A percentile compares a stretch with the other conserved stretches of the same genome.
Evolutionary conservation across 176 grass and related monocot genomes (phyloP).

Genomic region (Ensete glaucum): DNA sequence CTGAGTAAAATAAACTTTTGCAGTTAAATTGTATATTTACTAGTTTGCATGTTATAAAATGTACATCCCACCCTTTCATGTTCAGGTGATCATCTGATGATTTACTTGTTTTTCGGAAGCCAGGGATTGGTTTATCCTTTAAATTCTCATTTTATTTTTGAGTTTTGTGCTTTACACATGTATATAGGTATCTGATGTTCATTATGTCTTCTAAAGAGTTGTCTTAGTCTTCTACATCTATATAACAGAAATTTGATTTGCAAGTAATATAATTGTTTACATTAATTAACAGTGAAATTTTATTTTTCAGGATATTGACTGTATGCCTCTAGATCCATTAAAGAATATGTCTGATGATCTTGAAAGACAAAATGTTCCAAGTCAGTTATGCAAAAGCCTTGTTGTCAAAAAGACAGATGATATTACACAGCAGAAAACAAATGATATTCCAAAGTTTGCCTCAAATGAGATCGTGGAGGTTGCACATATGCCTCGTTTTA

Average conservation of each 20-base stretch:
- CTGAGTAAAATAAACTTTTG: too few relatives aligned
- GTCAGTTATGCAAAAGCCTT: conserved; percentile 9
- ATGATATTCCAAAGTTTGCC: conserved; percentile 17
- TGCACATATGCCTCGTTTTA: not conserved
- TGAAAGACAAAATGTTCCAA: conserved; percentile 23
- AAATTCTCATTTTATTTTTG: too few relatives aligned
- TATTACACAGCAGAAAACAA: conserved; percentile 19
- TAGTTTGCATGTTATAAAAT: too few relatives aligned
- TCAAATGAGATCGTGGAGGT: not conserved
- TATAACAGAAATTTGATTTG: not conserved
- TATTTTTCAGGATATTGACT: conserved; percentile 59
- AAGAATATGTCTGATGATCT: conserved; percentile 34
- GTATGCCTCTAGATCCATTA: conserved; percentile 48
- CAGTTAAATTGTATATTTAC: too few relatives aligned
- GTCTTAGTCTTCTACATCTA: not conserved
- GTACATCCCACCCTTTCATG: too few relatives aligned
- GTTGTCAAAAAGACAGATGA: conserved; percentile 11
- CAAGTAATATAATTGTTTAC: not conserved
- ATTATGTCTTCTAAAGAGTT: too few relatives aligned
- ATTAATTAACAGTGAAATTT: conserved; percentile 3
- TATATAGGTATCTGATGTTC: too few relatives aligned
- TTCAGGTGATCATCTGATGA: too few relatives aligned
- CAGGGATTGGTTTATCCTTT: too few relatives aligned
- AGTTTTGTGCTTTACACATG: too few relatives aligned
- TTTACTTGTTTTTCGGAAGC: too few relatives aligned